Base-by-base conservation (phyloP, 441 rosid species). In the Kokia cookei region DNA sequence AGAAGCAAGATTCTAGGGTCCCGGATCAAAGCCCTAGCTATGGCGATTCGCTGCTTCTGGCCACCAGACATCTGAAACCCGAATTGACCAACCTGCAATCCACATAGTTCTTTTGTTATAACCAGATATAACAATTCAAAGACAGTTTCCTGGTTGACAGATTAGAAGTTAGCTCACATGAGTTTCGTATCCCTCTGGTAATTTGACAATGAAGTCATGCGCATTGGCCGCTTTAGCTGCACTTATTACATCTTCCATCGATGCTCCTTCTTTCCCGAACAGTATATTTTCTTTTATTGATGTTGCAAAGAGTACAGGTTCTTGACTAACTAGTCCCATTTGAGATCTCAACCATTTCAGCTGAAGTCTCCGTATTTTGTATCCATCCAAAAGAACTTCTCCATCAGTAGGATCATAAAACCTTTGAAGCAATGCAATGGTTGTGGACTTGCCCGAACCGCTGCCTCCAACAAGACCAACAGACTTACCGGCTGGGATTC, bases 41-140 rank as follows among this genome's bases (percentile, higher is more conserved):
- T 88, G 57, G 93, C 90, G 19, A 90, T 86, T 78, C 95, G 62
- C 83, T 88, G 91, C 85, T 90, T 90, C 72, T 90, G 95, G 67
- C 93, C 91, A 14, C 95, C 93, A 11, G 91, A 90, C 79, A 90
- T 69, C 59, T 90, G 90, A 80, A 87, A 83, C 19, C 93, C 95
- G 40, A 84, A 85, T 76, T 90, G 95, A 48, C 93, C 91, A 76
- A 88, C 91, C 91, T 90, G 75, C 45, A 35, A 79, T 22, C 75
- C 40, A 9, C 69, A 70, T 50, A 72, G 58, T 72, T 35, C 57
- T 40, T n/a, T 37, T 66, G 37, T 66, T 26, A 24, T 24, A 45
- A 6, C 70, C 55, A 45, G 8, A 45, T 45, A 22, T 10, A 65
- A 50, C 50, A 65, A 45, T 24, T 24, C 9, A 14, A 26, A 66